phyloP scores from a whole-genome alignment of 768 basidiomycete genomes.

The Cystobasidium ongulense region DNA sequence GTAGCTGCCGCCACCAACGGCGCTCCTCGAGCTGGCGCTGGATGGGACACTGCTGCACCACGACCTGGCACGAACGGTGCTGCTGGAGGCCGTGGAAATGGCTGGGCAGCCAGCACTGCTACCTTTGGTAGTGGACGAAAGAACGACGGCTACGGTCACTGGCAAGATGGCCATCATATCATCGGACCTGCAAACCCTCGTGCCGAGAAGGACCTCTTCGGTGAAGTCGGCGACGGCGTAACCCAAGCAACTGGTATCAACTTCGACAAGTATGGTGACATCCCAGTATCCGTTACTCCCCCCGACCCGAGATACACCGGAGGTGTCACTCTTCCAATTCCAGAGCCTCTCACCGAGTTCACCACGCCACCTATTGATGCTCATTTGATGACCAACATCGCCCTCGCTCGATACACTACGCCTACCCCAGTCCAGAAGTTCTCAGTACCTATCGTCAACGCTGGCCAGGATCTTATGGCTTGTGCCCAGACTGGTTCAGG shows the following conservation, averaged over 20 bases:
- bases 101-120: constrained; percentile 29
- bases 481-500: constrained; percentile 98
- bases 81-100: constrained; percentile 22
- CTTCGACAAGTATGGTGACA: constrained; percentile 99
- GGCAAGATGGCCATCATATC: constrained; percentile 83
- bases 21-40: neutral
- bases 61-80: constrained; percentile 14
- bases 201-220: constrained; percentile 92
- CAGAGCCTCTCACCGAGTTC: constrained; percentile 82
- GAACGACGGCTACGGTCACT: constrained; percentile 56
- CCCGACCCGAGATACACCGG: constrained; percentile 56
- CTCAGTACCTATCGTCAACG: constrained; percentile 94
- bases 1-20: constrained; percentile 13
- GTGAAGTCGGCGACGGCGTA: constrained; percentile 71
- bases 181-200: constrained; percentile 74
- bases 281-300: constrained; percentile 97
- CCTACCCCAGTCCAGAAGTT: constrained; percentile 99
- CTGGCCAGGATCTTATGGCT: constrained; percentile 65
- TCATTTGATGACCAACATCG: constrained; percentile 89
- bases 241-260: constrained; percentile 97
- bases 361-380: constrained; percentile 81
- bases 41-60: constrained; percentile 21
- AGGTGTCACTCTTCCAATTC: constrained; percentile 43
- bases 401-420: constrained; percentile 79
- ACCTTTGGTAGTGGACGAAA: constrained; percentile 41